Evolutionary conservation across 2,329 filamentous ascomycete species (phyloP), one percentile per base, ranked within the genome.

Genomic region (Ophiosphaerella korrae): DNA sequence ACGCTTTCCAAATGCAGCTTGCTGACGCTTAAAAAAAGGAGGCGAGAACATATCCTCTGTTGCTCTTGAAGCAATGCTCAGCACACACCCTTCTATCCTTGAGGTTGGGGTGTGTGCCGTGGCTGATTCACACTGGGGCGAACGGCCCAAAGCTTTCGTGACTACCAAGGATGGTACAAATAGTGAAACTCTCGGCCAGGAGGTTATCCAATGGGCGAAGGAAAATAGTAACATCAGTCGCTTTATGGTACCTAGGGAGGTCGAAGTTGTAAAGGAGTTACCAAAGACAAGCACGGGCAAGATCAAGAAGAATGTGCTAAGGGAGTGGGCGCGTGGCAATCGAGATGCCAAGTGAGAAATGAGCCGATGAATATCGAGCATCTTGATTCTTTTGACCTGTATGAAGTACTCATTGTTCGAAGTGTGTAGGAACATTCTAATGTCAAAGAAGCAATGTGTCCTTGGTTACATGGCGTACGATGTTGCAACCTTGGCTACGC

Each of bases 231-330:
- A 81, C 24, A 96, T 99, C 62, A 92, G 89, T 75, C 86, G 86
- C 58, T 99, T 97, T 70, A 97, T 97, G 94, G 87, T 88, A 38
- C 85, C 84, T 11, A 78, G 80, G 43, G 85, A 88, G 72, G 83
- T 88, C 1, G 90, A 96, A 73, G 79, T 97, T 37, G 84, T 99
- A n/a, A 61, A 78, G 5, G 92, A 97, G 73, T 78, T 99, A 58
- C 94, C 94, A 8, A 99, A 99, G 83, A 99, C 94, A 24, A 94
- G 89, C 73, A 99, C 94, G 0, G 94, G 94, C 3, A 99, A 99
- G 82, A 82, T 97, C 53, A 88, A 91, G 82, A 99, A 99, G 84
- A 97, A 96, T 66, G 84, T 96, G 6, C 74, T 99, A 48, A 80
- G 94, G 53, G 88, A 90, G 62, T 96, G 92, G 93, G 89, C 89